Evolutionary conservation across 2,329 filamentous ascomycete species (phyloP).

Genomic region (Curvularia lunata): DNA sequence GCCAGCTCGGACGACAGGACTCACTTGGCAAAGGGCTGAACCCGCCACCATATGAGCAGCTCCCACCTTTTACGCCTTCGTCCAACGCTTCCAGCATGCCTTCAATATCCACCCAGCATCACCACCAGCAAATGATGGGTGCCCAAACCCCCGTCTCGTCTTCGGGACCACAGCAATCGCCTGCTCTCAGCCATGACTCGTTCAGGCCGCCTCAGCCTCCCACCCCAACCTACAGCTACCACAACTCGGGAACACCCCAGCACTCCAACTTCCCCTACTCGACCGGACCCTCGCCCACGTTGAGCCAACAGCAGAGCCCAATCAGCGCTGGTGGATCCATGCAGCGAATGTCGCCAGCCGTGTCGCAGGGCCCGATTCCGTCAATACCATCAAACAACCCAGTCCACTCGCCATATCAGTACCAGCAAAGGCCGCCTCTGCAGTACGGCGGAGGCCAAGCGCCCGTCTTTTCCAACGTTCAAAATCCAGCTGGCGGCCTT

Average conservation of each 20-base stretch:
- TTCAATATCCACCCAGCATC: slow-evolving; percentile 50
- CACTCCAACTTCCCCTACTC: slow-evolving; percentile 57
- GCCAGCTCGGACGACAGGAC: slow-evolving; percentile 60
- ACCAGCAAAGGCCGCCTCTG: slow-evolving; percentile 53
- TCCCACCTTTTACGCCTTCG: slow-evolving; percentile 67
- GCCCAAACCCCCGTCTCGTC: slow-evolving; percentile 49
- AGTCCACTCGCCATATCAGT: slow-evolving; percentile 55
- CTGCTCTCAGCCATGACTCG: slow-evolving; percentile 64
- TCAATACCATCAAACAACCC: slow-evolving; percentile 56
- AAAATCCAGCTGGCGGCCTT: slow-evolving; percentile 74
- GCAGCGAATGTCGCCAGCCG: slow-evolving; percentile 61
- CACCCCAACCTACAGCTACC: slow-evolving; percentile 69
- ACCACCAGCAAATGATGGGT: slow-evolving; percentile 55
- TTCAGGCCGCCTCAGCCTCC: slow-evolving; percentile 65
- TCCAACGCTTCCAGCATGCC: slow-evolving; percentile 59
- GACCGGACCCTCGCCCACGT: slow-evolving; percentile 55
- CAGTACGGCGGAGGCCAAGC: slow-evolving; percentile 59
- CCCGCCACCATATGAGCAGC: slow-evolving; percentile 69
- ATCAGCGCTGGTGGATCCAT: slow-evolving; percentile 55
- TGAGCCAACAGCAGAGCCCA: slow-evolving; percentile 55
- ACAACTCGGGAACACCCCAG: slow-evolving; percentile 60
- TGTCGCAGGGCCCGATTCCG: slow-evolving; percentile 52
- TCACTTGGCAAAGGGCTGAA: slow-evolving; percentile 71
- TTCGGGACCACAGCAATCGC: slow-evolving; percentile 54
- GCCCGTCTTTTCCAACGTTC: slow-evolving; percentile 78